phyloP scores from a whole-genome alignment of 106 monocot species.

The Chionographis japonica region DNA sequence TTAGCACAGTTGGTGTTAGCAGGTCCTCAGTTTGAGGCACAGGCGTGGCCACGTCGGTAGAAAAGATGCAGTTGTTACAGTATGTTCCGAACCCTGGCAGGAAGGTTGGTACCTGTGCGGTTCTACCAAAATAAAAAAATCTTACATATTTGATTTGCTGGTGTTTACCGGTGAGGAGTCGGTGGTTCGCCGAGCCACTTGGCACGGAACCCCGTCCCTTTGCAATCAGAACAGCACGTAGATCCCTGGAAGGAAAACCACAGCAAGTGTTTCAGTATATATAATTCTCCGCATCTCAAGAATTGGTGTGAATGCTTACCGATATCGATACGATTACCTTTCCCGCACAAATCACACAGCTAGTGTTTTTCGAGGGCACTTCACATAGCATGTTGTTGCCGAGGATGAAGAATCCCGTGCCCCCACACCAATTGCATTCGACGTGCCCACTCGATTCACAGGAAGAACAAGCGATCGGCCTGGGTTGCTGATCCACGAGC shows the following conservation, averaged over 20 bases:
- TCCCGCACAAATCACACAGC: conserved; percentile 73
- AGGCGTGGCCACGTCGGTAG: too few relatives aligned
- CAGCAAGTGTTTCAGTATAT: background rate
- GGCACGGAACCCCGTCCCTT: conserved; percentile 87
- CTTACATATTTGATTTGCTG: background rate
- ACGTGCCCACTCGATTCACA: conserved; percentile 68
- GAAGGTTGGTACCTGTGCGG: too few relatives aligned
- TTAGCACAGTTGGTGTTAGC: too few relatives aligned
- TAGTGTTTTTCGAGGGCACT: conserved; percentile 87
- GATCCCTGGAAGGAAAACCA: conserved; percentile 42
- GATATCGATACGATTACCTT: conserved; percentile 37
- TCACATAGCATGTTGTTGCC: conserved; percentile 90
- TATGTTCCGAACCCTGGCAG: too few relatives aligned
- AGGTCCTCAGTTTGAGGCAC: too few relatives aligned
- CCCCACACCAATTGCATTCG: conserved; percentile 91
- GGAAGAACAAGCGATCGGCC: conserved; percentile 69
- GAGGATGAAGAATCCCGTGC: conserved; percentile 93
- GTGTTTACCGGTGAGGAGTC: background rate
- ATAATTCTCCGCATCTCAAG: background rate
- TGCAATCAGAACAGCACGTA: conserved; percentile 69
- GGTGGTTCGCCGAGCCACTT: conserved; percentile 79
- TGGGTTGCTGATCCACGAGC: conserved; percentile 62
- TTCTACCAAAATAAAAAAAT: background rate
- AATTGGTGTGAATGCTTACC: background rate
- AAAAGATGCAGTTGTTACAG: too few relatives aligned